Percentiles rank a stretch among this genome's conserved stretches.
These are phyloP conservation scores for Penicillium sp. DNA, from an alignment of 2,329 filamentous ascomycete genomes.

Conservation along the genomic window DNA sequence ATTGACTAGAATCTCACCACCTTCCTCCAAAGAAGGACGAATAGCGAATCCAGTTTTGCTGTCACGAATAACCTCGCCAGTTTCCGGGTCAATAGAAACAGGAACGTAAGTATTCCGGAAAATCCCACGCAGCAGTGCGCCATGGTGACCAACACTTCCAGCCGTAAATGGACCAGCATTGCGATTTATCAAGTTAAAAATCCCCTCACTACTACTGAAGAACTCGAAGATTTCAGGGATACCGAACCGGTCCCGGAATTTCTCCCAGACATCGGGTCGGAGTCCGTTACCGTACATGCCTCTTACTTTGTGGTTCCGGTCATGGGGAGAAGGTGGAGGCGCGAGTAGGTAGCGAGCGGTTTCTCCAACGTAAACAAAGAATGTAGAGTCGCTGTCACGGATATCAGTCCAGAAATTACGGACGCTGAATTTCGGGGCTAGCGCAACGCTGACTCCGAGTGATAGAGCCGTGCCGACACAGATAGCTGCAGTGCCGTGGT, in stretches of 20 bases:
- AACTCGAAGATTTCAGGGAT: conserved; percentile 65
- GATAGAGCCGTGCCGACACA: conserved; percentile 57
- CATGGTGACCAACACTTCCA: conserved; percentile 70
- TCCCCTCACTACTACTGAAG: conserved; percentile 75
- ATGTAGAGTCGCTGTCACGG: conserved; percentile 65
- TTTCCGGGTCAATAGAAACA: conserved; percentile 67
- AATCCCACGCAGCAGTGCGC: conserved; percentile 57
- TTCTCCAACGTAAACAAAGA: conserved; percentile 77
- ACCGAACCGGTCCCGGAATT: conserved; percentile 55
- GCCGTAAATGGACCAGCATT: conserved; percentile 63
- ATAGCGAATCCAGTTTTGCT: conserved; percentile 66
- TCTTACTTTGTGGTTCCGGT: conserved; percentile 47
- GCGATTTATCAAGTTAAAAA: conserved; percentile 62
- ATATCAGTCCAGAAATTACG: conserved; percentile 72
- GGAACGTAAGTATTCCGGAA: conserved; percentile 61
- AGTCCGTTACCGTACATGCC: conserved; percentile 52
- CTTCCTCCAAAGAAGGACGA: conserved; percentile 63
- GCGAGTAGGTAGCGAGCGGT: conserved; percentile 73
- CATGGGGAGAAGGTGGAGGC: conserved; percentile 53
- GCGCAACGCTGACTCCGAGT: conserved; percentile 45
- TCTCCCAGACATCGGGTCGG: conserved; percentile 51
- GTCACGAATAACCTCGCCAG: conserved; percentile 66
- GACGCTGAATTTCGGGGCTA: conserved; percentile 60
- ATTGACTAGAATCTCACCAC: conserved; percentile 73
- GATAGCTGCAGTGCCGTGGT: conserved; percentile 72